Evolutionary conservation across 2,329 filamentous ascomycete genomes (phyloP).

Genomic region (Fusarium udum): DNA sequence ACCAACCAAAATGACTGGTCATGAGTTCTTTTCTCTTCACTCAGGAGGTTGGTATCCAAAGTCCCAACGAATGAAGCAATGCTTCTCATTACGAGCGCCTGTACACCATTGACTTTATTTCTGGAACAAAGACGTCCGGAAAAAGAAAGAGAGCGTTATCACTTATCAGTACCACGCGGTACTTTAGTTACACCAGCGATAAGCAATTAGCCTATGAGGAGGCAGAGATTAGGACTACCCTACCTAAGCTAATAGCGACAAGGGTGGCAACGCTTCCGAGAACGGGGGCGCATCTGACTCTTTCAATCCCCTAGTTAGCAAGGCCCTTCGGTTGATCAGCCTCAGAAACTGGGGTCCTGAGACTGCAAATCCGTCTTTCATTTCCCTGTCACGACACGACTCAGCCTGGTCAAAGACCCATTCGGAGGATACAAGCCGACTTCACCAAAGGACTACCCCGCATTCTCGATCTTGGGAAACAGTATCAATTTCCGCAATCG

Average conservation of each 20-base stretch:
- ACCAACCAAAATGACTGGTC: conserved; percentile 25
- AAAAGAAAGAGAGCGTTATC: conserved; percentile 11
- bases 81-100: background rate
- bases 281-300: conserved; percentile 38
- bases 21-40: background rate
- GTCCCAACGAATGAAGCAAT: background rate
- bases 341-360: conserved; percentile 9
- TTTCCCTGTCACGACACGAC: conserved; percentile 10
- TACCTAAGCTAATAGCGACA: background rate
- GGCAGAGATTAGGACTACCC: conserved; percentile 21
- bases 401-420: conserved; percentile 2
- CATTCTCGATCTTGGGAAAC: conserved; percentile 2
- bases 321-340: conserved; percentile 14
- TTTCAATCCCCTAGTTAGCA: background rate
- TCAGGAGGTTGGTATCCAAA: background rate
- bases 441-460: conserved; percentile 6
- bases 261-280: conserved; percentile 33
- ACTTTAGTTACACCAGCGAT: conserved; percentile 18
- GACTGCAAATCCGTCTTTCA: conserved; percentile 5
- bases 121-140: conserved; percentile 7
- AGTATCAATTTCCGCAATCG: background rate
- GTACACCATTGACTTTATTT: background rate
- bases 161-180: conserved; percentile 19
- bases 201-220: conserved; percentile 35
- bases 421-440: background rate